These are phyloP conservation scores for Cyclocybe aegerita DNA, from an alignment of 768 basidiomycete species.

Conservation along the genomic window DNA sequence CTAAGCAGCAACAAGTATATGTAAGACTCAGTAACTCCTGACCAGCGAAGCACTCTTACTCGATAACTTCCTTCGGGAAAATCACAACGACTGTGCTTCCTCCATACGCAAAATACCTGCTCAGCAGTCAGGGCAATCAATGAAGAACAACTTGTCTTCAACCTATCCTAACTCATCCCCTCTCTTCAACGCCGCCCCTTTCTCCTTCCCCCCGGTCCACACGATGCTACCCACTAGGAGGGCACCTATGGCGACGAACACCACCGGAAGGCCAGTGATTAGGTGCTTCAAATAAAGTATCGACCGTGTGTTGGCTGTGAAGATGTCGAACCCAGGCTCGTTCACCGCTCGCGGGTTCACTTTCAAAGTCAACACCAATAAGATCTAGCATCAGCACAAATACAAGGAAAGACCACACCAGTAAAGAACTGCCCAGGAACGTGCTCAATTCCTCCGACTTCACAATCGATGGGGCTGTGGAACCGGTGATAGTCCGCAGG, in stretches of 20 bases:
- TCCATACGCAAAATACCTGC: slow-evolving; percentile 67
- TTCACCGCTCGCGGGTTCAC: slow-evolving; percentile 83
- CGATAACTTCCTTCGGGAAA: slow-evolving; percentile 52
- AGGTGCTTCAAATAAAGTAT: slow-evolving; percentile 51
- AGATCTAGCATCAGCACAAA: background rate
- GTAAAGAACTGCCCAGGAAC: slow-evolving; percentile 63
- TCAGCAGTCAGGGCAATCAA: slow-evolving; percentile 20
- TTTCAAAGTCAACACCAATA: slow-evolving; percentile 9
- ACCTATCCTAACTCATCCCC: slow-evolving; percentile 62
- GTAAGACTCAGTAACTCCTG: background rate
- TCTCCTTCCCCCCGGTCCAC: slow-evolving; percentile 56
- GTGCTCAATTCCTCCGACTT: slow-evolving; percentile 41
- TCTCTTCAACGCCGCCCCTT: slow-evolving; percentile 45
- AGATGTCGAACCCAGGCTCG: slow-evolving; percentile 60
- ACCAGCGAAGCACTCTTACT: slow-evolving; percentile 29
- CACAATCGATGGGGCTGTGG: slow-evolving; percentile 67
- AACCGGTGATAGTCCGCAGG: slow-evolving; percentile 84
- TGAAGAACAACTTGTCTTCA: background rate
- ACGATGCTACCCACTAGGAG: slow-evolving; percentile 76
- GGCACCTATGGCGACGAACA: slow-evolving; percentile 76
- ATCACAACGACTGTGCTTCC: slow-evolving; percentile 70
- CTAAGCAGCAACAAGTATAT: slow-evolving; percentile 17
- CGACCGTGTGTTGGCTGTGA: slow-evolving; percentile 63
- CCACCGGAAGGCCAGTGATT: slow-evolving; percentile 48
- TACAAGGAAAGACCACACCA: slow-evolving; percentile 29